Conservation (phyloP, 192 early-diverging fungal species). For the Entophlyctis luteolus region DNA sequence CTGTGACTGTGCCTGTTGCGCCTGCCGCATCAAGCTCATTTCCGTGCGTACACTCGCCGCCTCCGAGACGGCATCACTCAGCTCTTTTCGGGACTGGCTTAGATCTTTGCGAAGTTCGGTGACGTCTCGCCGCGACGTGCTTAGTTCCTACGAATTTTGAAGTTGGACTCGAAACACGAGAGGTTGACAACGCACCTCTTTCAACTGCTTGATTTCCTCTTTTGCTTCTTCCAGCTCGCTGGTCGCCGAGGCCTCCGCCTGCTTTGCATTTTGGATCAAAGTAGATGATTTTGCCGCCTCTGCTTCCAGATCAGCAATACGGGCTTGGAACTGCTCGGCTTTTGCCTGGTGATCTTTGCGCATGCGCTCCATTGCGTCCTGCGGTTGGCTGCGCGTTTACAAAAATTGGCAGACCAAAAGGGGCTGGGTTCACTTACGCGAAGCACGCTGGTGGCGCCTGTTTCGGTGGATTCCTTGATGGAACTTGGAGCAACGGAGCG, state of each 20-base stretch:
- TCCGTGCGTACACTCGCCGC: slow-evolving; percentile 2
- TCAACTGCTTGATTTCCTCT: not conserved
- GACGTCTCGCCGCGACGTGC: not conserved
- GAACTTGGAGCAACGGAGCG: too few species aligned
- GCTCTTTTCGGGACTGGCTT: not conserved
- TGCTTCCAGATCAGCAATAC: not conserved
- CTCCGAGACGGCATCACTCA: not conserved
- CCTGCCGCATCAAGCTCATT: slow-evolving; percentile 10
- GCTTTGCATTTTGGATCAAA: not conserved
- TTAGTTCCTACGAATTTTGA: not conserved
- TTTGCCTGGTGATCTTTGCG: slow-evolving; percentile 5
- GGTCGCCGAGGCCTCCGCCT: not conserved
- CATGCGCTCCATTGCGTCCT: slow-evolving; percentile 26
- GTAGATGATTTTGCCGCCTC: not conserved
- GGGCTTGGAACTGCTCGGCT: not conserved
- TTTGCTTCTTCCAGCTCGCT: not conserved
- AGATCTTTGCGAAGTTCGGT: slow-evolving; percentile 5
- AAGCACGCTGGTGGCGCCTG: too few species aligned
- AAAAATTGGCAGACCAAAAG: not conserved
- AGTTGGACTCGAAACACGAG: not conserved
- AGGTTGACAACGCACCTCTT: not conserved
- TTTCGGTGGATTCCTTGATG: too few species aligned
- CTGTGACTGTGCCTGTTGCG: not conserved
- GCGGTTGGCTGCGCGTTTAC: not conserved
- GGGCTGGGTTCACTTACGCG: not conserved